Base-by-base conservation (phyloP, 306 rosid genomes). In the Rosa persica region DNA sequence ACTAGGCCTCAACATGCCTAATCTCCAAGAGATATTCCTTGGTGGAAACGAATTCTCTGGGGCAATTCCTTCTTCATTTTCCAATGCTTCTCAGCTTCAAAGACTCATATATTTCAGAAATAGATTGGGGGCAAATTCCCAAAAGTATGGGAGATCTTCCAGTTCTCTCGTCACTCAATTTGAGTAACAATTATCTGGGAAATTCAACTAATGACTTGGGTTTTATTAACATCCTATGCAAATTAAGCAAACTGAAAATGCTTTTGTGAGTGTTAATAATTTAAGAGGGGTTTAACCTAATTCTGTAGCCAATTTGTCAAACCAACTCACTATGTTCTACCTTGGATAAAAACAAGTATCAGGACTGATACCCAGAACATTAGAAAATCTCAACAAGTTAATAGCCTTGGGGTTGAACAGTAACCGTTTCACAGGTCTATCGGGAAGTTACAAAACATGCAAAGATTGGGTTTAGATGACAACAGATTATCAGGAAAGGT, bases 261-360 rank as follows among this genome's bases (percentile, higher is more conserved):
- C 6, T 88, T 1, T 1, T 65, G 51, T 88, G 15, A 4, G 44
- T 1, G 0, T 0, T 0, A 86, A 88, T 64, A 82, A 78, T 19
- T 88, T 88, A 51, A 82, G 86, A 54, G 92, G 88, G 27, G 54
- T 12, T 42, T 82, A 86, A 36, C 87, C 89, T 3, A 43, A 75
- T 3, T 60, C 68, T 5, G 8, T 78, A 9, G 84, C 77, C 48
- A 86, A 86, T 46, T 75, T 86, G 8, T 80, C 92, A 25, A 76
- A 13, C 73, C 72, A 84, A 1, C 78, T 88, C 2, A 58, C 0
- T 5, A 0, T 1, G 0, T 10, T 88, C 25, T 13, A 34, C 27
- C 52, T 78, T 5, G 67, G 39, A 1, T 5, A 0, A 0, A 88
- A 82, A 19, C 74, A 78, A 4, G 20, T 86, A 22, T 78, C 40